Base-by-base conservation (phyloP, 2,329 filamentous ascomycete genomes). In the Fusarium sp. region DNA sequence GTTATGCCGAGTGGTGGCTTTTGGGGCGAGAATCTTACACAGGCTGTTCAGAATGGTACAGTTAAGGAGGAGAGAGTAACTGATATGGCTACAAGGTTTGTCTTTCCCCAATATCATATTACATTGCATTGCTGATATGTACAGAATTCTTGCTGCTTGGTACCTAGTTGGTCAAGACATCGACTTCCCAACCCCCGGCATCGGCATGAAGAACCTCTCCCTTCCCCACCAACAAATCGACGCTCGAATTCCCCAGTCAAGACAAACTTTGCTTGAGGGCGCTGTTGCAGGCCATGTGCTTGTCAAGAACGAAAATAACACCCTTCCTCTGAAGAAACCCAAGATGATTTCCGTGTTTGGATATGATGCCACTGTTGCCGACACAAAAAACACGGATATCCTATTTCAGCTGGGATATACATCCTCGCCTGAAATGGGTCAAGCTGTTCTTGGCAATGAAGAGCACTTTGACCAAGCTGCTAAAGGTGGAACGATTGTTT, bases 21-120 rank as follows among this genome's bases (percentile, higher is more conserved):
- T 3, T 86, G 83, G 78, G 92, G 91, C 0, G 71, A 78, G 10
- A 94, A 94, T 74, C 78, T 96, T 58, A 91, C 90, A 0, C 81
- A 91, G 58, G 91, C 91, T 0, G 88, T 96, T n/a, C 80, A 87
- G 29, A 96, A 96, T 71, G 91, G 92, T 6, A 92, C 90, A 1
- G 81, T 96, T 11, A 86, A 87, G 1, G 87, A 90, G 68, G 88
- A 85, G 74, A 85, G 93, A 25, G 74, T 96, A 2, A 89, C 91
- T 54, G 93, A 97, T 76, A 95, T 95, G 88, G 91, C 87, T 1
- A 90, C 89, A 11, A 88, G 93, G 66, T 63, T 41, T 27, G 54
- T 47, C 8, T 82, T 88, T 42, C 83, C 2, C 2, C 1, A 6
- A 3, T 2, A 1, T 2, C 3, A 3, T 2, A 1, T 2, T 3